Percentiles rank a stretch among this genome's conserved stretches.
These are phyloP conservation scores for Kwoniella sp. DNA, from an alignment of 768 basidiomycete genomes.

Conservation along the genomic window DNA sequence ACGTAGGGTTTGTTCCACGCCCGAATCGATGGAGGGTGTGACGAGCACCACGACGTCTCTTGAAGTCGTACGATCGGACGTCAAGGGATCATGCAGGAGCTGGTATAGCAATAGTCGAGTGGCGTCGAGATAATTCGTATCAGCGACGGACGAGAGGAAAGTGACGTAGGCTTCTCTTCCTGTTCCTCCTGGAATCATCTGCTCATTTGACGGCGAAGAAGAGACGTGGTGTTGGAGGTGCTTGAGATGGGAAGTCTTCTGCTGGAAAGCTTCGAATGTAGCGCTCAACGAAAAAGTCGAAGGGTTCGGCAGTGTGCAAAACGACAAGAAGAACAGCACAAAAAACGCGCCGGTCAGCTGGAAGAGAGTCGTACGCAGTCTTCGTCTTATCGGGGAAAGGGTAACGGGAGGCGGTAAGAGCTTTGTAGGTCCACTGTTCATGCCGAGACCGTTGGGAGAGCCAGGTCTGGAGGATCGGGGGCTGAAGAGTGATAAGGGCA, in stretches of 20 bases:
- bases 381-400: neutral
- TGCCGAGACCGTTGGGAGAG: neutral
- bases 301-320: neutral
- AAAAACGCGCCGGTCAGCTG: neutral
- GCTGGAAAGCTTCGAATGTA: neutral
- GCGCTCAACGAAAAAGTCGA: slow-evolving; percentile 1
- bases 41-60: slow-evolving; percentile 27
- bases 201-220: neutral
- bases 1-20: slow-evolving; percentile 16
- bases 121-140: slow-evolving; percentile 17
- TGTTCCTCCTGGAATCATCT: neutral
- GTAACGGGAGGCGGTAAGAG: neutral
- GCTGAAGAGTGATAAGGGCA: neutral
- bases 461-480: neutral
- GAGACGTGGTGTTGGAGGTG: neutral
- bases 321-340: neutral
- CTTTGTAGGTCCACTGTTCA: neutral
- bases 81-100: slow-evolving; percentile 28
- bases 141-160: slow-evolving; percentile 25
- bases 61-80: slow-evolving; percentile 11
- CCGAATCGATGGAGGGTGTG: slow-evolving; percentile 21
- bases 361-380: neutral
- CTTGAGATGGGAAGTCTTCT: neutral
- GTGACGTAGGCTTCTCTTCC: slow-evolving; percentile 35
- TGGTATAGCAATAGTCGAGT: slow-evolving; percentile 30